These are phyloP conservation scores for Tephrocybe rancida DNA, from an alignment of 768 basidiomycete species.

Conservation along the genomic window DNA sequence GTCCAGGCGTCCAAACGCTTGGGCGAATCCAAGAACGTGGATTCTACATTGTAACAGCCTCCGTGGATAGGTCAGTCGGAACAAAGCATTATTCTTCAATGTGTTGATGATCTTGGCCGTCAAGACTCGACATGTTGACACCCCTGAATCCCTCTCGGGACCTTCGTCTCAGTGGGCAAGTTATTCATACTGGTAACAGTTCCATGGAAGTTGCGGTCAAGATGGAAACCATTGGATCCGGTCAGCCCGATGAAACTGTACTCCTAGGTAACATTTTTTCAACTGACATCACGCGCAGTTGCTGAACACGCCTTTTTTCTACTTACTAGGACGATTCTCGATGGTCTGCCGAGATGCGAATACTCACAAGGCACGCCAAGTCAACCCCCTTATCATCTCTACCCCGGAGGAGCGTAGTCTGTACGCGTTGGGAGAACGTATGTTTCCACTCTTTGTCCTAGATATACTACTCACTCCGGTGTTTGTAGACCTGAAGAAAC, in stretches of 20 bases:
- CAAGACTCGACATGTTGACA: constrained; percentile 68
- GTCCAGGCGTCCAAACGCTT: constrained; percentile 56
- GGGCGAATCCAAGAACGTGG: constrained; percentile 62
- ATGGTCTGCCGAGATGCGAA: constrained; percentile 83
- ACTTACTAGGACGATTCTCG: constrained; percentile 78
- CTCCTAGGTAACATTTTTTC: constrained; percentile 53
- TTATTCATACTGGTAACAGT: constrained; percentile 74
- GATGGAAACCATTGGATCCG: constrained; percentile 67
- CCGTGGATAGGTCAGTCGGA: constrained; percentile 76
- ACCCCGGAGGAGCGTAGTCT: constrained; percentile 67
- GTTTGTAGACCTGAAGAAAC: constrained; percentile 57
- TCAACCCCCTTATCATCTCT: constrained; percentile 62
- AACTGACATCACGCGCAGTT: not conserved
- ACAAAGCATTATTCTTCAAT: too few relatives aligned
- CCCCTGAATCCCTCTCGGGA: constrained; percentile 63
- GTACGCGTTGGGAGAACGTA: constrained; percentile 69
- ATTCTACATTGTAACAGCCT: constrained; percentile 84
- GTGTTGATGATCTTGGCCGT: not conserved
- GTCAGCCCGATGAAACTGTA: constrained; percentile 57
- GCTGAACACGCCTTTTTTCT: not conserved
- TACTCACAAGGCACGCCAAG: constrained; percentile 62
- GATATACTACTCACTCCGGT: not conserved
- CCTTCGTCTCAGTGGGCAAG: constrained; percentile 76
- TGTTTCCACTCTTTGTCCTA: constrained; percentile 18
- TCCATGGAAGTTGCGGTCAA: constrained; percentile 89